These are phyloP conservation scores for Pythium aristosporum DNA, from an alignment of 352 stramenopile genomes.

Conservation along the genomic window DNA sequence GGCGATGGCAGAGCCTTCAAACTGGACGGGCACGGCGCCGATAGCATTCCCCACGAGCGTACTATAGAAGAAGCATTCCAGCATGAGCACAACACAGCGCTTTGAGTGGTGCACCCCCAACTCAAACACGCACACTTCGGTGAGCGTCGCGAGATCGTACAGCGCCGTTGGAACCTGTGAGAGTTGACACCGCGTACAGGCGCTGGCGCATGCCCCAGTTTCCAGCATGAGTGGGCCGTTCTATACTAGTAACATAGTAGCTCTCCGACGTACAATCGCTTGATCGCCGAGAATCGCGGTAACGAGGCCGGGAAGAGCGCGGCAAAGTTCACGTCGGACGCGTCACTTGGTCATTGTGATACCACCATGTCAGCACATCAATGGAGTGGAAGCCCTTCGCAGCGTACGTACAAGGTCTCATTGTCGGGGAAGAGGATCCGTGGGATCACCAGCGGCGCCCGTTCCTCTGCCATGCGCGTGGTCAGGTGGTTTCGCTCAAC, in stretches of 20 bases:
- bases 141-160: slow-evolving; percentile 30
- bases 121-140: slow-evolving; percentile 29
- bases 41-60: slow-evolving; percentile 30
- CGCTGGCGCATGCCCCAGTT: slow-evolving; percentile 10
- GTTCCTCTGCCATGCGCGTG: background rate
- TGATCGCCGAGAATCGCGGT: slow-evolving; percentile 9
- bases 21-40: slow-evolving; percentile 33
- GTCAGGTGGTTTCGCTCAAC: background rate
- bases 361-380: background rate
- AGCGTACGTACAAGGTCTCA: slow-evolving; percentile 25
- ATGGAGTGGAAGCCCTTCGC: too few species aligned
- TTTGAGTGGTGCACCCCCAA: background rate
- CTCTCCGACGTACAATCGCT: slow-evolving; percentile 23
- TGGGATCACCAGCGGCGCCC: background rate
- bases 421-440: slow-evolving; percentile 26
- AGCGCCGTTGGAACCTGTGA: slow-evolving; percentile 32
- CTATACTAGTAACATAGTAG: background rate
- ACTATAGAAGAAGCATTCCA: background rate
- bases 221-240: background rate
- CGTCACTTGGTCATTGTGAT: slow-evolving; percentile 1
- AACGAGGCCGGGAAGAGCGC: slow-evolving; percentile 23
- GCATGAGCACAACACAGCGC: background rate
- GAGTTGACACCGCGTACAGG: slow-evolving; percentile 42
- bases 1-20: slow-evolving; percentile 33
- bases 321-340: slow-evolving; percentile 25